Conservation (phyloP, 164 flowering plant species). For the Vitis rotundifolia region DNA sequence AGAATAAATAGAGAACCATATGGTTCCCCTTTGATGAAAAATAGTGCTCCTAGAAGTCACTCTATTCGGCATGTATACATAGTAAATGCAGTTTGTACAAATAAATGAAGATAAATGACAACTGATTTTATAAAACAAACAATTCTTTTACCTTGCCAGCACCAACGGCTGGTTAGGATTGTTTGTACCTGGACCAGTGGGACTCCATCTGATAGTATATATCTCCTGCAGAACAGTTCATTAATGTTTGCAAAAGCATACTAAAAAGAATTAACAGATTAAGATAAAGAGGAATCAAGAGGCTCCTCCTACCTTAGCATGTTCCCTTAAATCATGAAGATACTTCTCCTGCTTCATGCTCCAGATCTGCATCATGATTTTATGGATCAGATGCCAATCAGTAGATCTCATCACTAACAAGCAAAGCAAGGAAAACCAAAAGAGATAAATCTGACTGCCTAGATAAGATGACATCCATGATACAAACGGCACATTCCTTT, state of each 20-base stretch:
- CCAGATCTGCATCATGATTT: constrained; percentile 76
- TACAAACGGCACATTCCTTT: not conserved
- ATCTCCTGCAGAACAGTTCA: constrained; percentile 64
- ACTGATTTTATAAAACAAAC: not conserved
- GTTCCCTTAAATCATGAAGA: constrained; percentile 83
- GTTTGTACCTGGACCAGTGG: constrained; percentile 88
- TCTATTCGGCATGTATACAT: not conserved
- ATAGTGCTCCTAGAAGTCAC: not conserved
- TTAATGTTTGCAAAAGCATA: not conserved
- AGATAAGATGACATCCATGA: not conserved
- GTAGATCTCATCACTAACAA: not conserved
- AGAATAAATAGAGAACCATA: not conserved
- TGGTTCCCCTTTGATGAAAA: not conserved
- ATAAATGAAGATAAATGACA: not conserved
- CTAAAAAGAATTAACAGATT: not conserved
- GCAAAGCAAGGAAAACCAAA: not conserved
- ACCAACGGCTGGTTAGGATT: constrained; percentile 83
- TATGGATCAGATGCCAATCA: not conserved
- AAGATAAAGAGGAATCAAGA: not conserved
- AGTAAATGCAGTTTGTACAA: not conserved
- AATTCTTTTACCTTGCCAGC: constrained; percentile 69
- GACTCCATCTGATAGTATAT: constrained; percentile 96
- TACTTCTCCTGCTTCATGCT: constrained; percentile 79
- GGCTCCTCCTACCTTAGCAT: constrained; percentile 57
- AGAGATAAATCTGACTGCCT: not conserved